Evolutionary conservation across 306 rosid species (phyloP).

Genomic region (Begonia masoniana): DNA sequence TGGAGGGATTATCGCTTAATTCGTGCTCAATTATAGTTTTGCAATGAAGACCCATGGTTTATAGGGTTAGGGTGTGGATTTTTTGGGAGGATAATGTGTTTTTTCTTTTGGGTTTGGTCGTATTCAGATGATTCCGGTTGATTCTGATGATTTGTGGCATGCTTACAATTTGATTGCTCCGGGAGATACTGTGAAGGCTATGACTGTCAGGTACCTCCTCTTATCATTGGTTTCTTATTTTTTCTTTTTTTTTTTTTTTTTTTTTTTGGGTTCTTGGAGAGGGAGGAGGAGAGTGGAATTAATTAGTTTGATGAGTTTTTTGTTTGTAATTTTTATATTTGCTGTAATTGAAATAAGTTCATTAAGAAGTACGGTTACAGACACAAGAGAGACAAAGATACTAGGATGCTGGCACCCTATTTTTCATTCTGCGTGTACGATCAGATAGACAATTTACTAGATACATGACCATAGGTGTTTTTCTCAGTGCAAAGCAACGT

Average conservation of each 20-base stretch:
- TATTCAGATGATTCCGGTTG: constrained; percentile 73
- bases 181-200: constrained; percentile 75
- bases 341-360: no score
- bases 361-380: no score
- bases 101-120: neutral
- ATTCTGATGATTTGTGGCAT: constrained; percentile 88
- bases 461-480: no score
- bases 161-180: constrained; percentile 81
- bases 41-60: neutral
- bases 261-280: neutral
- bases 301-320: no score
- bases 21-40: neutral
- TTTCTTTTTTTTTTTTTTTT: neutral
- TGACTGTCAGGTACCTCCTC: constrained; percentile 57
- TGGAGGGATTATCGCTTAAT: neutral
- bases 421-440: no score
- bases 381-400: no score
- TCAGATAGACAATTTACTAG: no score
- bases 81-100: neutral
- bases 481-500: no score
- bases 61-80: no score
- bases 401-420: no score
- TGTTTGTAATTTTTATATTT: no score
- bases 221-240: neutral
- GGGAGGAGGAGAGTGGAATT: no score